Conservation (phyloP, 768 basidiomycete genomes). For the Leucosporidium creatinivorum region DNA sequence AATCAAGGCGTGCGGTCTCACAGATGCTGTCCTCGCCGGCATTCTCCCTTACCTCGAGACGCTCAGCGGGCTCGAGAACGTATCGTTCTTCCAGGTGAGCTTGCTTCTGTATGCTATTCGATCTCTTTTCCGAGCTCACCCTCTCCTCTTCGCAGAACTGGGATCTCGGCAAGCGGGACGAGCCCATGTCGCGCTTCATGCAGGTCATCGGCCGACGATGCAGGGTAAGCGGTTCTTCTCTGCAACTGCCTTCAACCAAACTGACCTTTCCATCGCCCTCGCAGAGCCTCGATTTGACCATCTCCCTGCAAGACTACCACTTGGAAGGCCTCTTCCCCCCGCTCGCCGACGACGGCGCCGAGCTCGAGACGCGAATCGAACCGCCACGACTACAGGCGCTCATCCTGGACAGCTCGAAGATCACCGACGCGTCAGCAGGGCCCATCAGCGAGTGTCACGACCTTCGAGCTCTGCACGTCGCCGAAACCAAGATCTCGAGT, state of each 20-base stretch:
- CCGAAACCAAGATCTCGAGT: slow-evolving; percentile 31
- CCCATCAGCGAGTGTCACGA: slow-evolving; percentile 19
- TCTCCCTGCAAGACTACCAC: slow-evolving; percentile 14
- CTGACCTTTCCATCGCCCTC: not conserved
- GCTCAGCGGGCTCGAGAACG: slow-evolving; percentile 26
- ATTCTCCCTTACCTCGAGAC: slow-evolving; percentile 26
- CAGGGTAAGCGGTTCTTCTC: slow-evolving; percentile 3
- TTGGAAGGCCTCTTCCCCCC: slow-evolving; percentile 19
- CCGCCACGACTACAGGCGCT: slow-evolving; percentile 23
- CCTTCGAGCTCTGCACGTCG: slow-evolving; percentile 31
- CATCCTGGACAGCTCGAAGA: slow-evolving; percentile 28
- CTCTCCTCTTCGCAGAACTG: slow-evolving; percentile 5
- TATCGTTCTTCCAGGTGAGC: slow-evolving; percentile 11
- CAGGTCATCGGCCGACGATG: slow-evolving; percentile 21
- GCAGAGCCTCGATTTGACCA: slow-evolving; percentile 23
- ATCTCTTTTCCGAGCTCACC: too few relatives aligned
- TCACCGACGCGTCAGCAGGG: slow-evolving; percentile 20
- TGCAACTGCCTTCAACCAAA: not conserved
- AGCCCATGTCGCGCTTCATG: slow-evolving; percentile 24
- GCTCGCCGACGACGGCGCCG: slow-evolving; percentile 4
- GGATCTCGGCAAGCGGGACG: slow-evolving; percentile 7
- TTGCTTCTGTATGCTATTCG: too few relatives aligned
- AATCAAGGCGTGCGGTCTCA: slow-evolving; percentile 24
- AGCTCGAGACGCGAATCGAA: not conserved
- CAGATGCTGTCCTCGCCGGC: slow-evolving; percentile 22